Evolutionary conservation across 495 filamentous ascomycete species (phyloP).

Genomic region (Elaphomyces granulatus): DNA sequence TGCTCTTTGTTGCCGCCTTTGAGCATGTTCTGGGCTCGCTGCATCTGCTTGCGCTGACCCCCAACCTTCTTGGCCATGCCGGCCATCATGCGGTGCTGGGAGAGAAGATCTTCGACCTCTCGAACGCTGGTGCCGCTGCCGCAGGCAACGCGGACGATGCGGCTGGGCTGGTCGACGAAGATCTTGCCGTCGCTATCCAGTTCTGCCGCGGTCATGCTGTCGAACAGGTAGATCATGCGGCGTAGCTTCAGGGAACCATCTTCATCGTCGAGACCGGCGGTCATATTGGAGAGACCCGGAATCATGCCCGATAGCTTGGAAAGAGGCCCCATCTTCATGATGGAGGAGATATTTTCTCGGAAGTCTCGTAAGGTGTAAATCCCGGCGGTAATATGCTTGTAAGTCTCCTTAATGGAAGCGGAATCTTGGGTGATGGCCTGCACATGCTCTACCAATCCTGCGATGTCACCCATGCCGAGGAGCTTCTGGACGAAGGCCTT

Average conservation of each 20-base stretch:
- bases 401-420: conserved; percentile 74
- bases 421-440: conserved; percentile 87
- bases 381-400: conserved; percentile 94
- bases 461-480: conserved; percentile 94
- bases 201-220: conserved; percentile 92
- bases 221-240: conserved; percentile 98
- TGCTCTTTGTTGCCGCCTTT: conserved; percentile 76
- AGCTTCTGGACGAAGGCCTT: conserved; percentile 84
- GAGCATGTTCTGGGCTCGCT: conserved; percentile 80
- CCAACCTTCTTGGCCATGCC: conserved; percentile 99
- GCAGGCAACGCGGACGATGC: conserved; percentile 83
- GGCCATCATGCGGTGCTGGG: conserved; percentile 97
- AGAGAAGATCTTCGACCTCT: conserved; percentile 94
- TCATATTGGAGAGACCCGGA: conserved; percentile 81
- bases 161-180: conserved; percentile 81
- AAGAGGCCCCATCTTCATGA: conserved; percentile 99
- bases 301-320: conserved; percentile 99
- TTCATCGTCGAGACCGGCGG: conserved; percentile 91
- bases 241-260: conserved; percentile 84
- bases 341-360: conserved; percentile 86
- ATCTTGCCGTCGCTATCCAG: conserved; percentile 89
- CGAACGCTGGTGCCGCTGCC: conserved; percentile 84
- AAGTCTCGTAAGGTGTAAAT: conserved; percentile 94
- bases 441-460: conserved; percentile 89
- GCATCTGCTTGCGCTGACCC: conserved; percentile 92